A percentile compares a stretch with the other conserved stretches of the same genome.
Evolutionary conservation across 2,329 filamentous ascomycete species (phyloP).

Genomic region (Ceratocystis papillata): DNA sequence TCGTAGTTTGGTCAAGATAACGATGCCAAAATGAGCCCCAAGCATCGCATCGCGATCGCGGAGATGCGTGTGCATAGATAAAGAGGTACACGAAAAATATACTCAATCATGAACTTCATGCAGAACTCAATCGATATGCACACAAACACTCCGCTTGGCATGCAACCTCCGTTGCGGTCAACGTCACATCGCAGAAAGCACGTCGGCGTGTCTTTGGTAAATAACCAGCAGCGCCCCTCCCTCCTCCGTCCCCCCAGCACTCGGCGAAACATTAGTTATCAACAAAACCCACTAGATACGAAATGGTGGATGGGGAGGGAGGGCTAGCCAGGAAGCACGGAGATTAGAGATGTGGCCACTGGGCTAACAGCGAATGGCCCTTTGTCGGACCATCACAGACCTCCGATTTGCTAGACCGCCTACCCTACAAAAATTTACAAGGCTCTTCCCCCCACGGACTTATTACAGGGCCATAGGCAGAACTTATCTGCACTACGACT

Average conservation of each 20-base stretch:
- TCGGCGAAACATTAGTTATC: not conserved
- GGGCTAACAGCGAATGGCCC: not conserved
- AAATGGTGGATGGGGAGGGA: not conserved
- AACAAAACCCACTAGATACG: not conserved
- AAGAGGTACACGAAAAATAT: not conserved
- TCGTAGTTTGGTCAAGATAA: not conserved
- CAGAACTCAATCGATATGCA: not conserved
- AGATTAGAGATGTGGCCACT: not conserved
- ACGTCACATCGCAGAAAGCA: conserved; percentile 8
- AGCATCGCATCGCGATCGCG: not conserved
- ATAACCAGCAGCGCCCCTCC: not conserved
- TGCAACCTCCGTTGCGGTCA: conserved; percentile 3
- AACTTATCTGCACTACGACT: not conserved
- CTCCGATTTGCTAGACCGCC: not conserved
- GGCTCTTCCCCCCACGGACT: not conserved
- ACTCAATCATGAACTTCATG: not conserved
- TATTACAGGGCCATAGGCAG: not conserved
- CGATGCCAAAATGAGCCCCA: not conserved
- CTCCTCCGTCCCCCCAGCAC: not conserved
- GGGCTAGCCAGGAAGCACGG: not conserved
- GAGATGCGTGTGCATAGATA: no score
- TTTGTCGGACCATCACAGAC: conserved; percentile 5
- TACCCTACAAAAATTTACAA: no score
- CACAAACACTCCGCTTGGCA: conserved; percentile 6
- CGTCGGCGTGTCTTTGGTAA: not conserved